Conservation (phyloP, 495 filamentous ascomycete genomes). For the Penicillium manginii region DNA sequence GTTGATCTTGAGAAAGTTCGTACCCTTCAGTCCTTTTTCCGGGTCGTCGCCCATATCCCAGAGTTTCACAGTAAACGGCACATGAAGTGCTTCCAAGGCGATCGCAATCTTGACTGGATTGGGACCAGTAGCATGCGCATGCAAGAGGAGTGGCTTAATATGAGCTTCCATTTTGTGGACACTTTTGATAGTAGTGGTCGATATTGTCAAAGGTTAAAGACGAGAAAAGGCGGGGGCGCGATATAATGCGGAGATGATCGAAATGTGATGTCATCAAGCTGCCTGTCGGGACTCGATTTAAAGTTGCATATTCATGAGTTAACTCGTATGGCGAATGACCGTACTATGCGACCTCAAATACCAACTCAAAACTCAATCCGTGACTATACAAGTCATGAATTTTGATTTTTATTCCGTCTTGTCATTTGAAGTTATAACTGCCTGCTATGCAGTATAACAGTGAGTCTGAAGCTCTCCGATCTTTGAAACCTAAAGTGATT, state of each 20-base stretch:
- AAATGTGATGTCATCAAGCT: constrained; percentile 24
- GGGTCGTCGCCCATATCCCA: constrained; percentile 62
- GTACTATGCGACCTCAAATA: too few species aligned
- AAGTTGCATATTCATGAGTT: background rate
- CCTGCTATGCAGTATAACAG: too few species aligned
- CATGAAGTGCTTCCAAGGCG: constrained; percentile 73
- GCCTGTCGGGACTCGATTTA: background rate
- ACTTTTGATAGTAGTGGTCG: background rate
- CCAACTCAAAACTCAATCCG: too few species aligned
- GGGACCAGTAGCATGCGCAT: constrained; percentile 45
- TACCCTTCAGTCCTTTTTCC: constrained; percentile 59
- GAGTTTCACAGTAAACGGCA: constrained; percentile 62
- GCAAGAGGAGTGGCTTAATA: constrained; percentile 35
- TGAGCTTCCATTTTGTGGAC: constrained; percentile 21
- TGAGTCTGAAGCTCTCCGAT: too few species aligned
- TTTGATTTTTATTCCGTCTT: too few species aligned
- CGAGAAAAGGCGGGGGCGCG: background rate
- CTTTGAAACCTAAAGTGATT: too few species aligned
- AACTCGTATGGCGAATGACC: background rate
- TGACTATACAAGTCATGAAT: too few species aligned
- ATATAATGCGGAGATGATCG: constrained; percentile 14
- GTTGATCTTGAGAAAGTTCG: constrained; percentile 78
- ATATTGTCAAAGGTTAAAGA: background rate
- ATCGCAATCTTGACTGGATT: constrained; percentile 72
- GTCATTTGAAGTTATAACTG: too few species aligned